These are phyloP conservation scores for Talaromyces proteolyticus DNA, from an alignment of 495 filamentous ascomycete genomes.

Conservation along the genomic window DNA sequence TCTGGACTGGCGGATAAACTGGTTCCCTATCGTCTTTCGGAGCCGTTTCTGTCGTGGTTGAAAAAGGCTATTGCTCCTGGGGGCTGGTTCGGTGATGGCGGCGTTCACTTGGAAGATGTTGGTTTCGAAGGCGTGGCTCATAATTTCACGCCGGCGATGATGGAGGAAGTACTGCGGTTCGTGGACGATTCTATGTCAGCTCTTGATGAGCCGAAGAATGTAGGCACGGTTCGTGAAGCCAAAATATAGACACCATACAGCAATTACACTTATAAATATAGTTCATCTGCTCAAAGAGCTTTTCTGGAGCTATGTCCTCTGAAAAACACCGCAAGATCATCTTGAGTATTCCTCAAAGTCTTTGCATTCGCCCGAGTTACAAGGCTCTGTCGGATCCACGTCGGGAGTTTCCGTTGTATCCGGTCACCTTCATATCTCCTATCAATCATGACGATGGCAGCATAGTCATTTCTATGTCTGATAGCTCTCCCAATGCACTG, in stretches of 20 bases:
- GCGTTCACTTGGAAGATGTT: conserved; percentile 61
- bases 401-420: conserved; percentile 74
- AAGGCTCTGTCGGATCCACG: conserved; percentile 67
- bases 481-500: conserved; percentile 94
- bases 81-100: conserved; percentile 53
- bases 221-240: not conserved
- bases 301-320: conserved; percentile 3
- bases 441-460: conserved; percentile 82
- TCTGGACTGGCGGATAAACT: conserved; percentile 75
- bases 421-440: conserved; percentile 61
- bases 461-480: conserved; percentile 81
- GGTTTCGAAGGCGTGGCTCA: conserved; percentile 71
- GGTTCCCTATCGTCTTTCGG: conserved; percentile 68
- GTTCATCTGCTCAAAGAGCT: too few species aligned
- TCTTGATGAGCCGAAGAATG: conserved; percentile 13
- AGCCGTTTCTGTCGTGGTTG: conserved; percentile 67
- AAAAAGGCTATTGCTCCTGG: conserved; percentile 48
- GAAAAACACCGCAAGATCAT: conserved; percentile 33
- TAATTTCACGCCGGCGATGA: conserved; percentile 67
- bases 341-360: conserved; percentile 21
- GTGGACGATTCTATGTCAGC: conserved; percentile 43
- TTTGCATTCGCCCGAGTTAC: conserved; percentile 13
- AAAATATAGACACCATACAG: not conserved
- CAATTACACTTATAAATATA: not conserved
- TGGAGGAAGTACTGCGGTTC: conserved; percentile 61